phyloP scores from a whole-genome alignment of 495 filamentous ascomycete genomes.

The Neurospora sp. region DNA sequence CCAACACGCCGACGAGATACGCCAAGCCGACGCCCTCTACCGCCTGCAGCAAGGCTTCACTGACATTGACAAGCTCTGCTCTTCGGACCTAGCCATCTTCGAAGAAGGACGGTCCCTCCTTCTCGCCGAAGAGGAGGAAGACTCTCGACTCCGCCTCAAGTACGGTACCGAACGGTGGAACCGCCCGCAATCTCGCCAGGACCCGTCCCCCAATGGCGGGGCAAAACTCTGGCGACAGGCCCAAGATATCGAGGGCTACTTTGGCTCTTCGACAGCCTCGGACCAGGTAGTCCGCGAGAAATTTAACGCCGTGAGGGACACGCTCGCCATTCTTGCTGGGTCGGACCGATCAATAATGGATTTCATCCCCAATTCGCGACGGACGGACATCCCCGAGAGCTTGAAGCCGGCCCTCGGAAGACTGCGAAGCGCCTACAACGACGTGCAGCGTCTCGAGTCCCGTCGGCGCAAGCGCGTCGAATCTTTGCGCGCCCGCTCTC shows the following conservation, averaged over 20 bases:
- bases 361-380: conserved; percentile 78
- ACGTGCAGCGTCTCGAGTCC: conserved; percentile 71
- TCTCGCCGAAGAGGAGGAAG: conserved; percentile 71
- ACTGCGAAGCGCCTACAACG: conserved; percentile 68
- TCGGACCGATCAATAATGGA: conserved; percentile 72
- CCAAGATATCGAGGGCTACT: conserved; percentile 75
- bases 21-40: conserved; percentile 80
- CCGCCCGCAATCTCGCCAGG: conserved; percentile 51
- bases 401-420: conserved; percentile 69
- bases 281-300: conserved; percentile 75
- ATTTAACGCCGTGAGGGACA: conserved; percentile 61
- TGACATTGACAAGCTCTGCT: conserved; percentile 78
- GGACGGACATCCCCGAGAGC: conserved; percentile 64
- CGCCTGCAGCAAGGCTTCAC: conserved; percentile 65
- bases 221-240: conserved; percentile 67
- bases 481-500: conserved; percentile 61
- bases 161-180: conserved; percentile 86
- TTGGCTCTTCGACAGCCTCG: conserved; percentile 72
- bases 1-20: conserved; percentile 87
- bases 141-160: conserved; percentile 60
- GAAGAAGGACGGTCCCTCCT: conserved; percentile 73
- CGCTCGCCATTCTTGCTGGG: conserved; percentile 64
- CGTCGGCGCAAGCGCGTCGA: conserved; percentile 68
- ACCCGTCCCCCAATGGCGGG: conserved; percentile 46
- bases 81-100: conserved; percentile 62